Percentiles rank a stretch among this genome's conserved stretches.
These are phyloP conservation scores for Talaromyces wortmannii DNA, from an alignment of 495 filamentous ascomycete species.

Conservation along the genomic window DNA sequence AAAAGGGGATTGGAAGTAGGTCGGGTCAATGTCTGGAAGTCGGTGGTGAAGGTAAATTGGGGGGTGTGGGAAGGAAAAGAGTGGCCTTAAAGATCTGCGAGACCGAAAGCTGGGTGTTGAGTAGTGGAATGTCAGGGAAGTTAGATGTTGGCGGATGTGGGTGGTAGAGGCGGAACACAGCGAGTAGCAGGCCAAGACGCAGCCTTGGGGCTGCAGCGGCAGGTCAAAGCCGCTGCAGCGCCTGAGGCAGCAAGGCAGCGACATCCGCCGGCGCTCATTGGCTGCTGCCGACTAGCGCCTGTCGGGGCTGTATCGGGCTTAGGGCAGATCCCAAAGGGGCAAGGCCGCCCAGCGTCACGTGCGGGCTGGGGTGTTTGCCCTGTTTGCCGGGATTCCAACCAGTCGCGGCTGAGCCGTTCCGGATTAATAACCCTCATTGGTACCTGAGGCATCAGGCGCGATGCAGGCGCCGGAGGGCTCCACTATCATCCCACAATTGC, in stretches of 20 bases:
- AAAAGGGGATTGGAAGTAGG: constrained; percentile 20
- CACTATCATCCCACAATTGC: constrained; percentile 6
- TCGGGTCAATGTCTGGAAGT: constrained; percentile 19
- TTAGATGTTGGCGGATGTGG: constrained; percentile 18
- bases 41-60: constrained; percentile 16
- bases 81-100: constrained; percentile 5
- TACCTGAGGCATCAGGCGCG: constrained; percentile 1
- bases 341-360: background rate
- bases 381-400: background rate
- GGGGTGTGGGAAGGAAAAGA: constrained; percentile 15
- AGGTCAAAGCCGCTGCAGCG: constrained; percentile 3
- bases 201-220: constrained; percentile 26
- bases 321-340: background rate
- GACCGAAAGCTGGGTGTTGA: constrained; percentile 15
- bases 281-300: constrained; percentile 9
- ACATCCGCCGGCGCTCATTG: constrained; percentile 10
- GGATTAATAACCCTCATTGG: background rate
- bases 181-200: constrained; percentile 23
- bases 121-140: constrained; percentile 17
- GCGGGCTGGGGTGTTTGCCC: background rate
- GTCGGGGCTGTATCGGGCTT: background rate
- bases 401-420: background rate
- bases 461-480: constrained; percentile 2
- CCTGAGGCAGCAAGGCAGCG: constrained; percentile 22
- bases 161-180: constrained; percentile 11